Evolutionary conservation across 2,329 filamentous ascomycete species (phyloP).

Genomic region (Botrytis porri): DNA sequence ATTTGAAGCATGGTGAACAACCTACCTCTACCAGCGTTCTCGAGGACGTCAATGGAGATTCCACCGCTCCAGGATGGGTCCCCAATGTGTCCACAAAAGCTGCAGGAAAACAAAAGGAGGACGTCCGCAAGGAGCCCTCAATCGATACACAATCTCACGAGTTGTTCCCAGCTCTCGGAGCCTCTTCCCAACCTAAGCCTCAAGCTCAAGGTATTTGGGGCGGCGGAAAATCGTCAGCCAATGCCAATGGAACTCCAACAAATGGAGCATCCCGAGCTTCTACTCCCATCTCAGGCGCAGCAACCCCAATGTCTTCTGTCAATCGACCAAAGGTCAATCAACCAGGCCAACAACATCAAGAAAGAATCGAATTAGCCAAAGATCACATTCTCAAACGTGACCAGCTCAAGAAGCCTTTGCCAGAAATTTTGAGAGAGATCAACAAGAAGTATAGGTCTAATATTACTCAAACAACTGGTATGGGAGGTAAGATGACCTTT

Average conservation of each 20-base stretch:
- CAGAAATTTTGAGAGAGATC: conserved; percentile 85
- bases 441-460: conserved; percentile 88
- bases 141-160: conserved; percentile 87
- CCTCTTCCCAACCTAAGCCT: conserved; percentile 57
- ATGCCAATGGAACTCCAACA: conserved; percentile 53
- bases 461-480: conserved; percentile 72
- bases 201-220: conserved; percentile 75
- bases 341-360: conserved; percentile 51
- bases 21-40: conserved; percentile 43
- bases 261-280: conserved; percentile 46
- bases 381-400: conserved; percentile 68
- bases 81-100: conserved; percentile 58
- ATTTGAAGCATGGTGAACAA: conserved; percentile 56
- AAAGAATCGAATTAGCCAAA: conserved; percentile 50
- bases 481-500: conserved; percentile 72
- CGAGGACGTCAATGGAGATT: conserved; percentile 40
- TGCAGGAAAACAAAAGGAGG: conserved; percentile 65
- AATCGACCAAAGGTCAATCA: conserved; percentile 56
- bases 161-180: conserved; percentile 87
- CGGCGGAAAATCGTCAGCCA: conserved; percentile 56
- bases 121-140: conserved; percentile 41
- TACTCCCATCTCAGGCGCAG: conserved; percentile 60
- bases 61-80: conserved; percentile 47
- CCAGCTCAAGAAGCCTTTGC: conserved; percentile 79
- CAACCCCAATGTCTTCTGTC: conserved; percentile 39